Conservation (phyloP, 768 basidiomycete genomes). For the Podaxis sp. region DNA sequence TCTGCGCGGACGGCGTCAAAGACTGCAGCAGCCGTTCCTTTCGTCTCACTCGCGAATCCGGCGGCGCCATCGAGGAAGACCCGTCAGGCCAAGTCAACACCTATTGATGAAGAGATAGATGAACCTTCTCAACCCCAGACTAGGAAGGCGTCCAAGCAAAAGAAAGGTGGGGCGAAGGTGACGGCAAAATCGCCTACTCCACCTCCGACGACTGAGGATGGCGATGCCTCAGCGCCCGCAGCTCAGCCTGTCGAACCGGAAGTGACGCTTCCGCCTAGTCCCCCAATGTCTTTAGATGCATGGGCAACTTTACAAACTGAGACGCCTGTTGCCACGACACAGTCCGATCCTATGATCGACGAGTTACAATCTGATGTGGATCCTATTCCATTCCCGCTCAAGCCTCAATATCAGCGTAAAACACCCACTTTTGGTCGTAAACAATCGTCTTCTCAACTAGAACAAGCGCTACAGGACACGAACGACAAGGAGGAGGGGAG, state of each 20-base stretch:
- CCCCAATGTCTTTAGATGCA: slow-evolving; percentile 10
- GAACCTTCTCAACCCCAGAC: not conserved
- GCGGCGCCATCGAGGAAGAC: not conserved
- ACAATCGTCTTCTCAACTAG: not conserved
- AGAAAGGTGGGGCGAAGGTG: not conserved
- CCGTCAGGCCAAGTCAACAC: not conserved
- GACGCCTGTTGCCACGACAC: slow-evolving; percentile 8
- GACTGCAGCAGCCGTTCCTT: not conserved
- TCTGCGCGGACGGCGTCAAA: slow-evolving; percentile 1
- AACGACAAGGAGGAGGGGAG: not conserved
- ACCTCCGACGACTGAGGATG: not conserved
- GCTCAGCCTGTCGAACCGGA: not conserved
- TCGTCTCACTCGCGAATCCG: not conserved
- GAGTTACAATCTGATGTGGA: slow-evolving; percentile 28
- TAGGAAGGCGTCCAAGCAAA: not conserved
- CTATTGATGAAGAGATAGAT: not conserved
- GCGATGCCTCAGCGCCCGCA: not conserved
- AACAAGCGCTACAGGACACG: not conserved
- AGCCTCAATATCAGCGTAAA: slow-evolving; percentile 8
- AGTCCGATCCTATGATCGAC: slow-evolving; percentile 26
- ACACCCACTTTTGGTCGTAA: not conserved
- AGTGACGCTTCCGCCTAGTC: not conserved
- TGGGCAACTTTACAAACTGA: slow-evolving; percentile 19
- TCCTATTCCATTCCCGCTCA: slow-evolving; percentile 9
- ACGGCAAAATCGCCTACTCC: not conserved